These are phyloP conservation scores for Pseudevernia furfuracea DNA, from an alignment of 495 filamentous ascomycete genomes.

Conservation along the genomic window DNA sequence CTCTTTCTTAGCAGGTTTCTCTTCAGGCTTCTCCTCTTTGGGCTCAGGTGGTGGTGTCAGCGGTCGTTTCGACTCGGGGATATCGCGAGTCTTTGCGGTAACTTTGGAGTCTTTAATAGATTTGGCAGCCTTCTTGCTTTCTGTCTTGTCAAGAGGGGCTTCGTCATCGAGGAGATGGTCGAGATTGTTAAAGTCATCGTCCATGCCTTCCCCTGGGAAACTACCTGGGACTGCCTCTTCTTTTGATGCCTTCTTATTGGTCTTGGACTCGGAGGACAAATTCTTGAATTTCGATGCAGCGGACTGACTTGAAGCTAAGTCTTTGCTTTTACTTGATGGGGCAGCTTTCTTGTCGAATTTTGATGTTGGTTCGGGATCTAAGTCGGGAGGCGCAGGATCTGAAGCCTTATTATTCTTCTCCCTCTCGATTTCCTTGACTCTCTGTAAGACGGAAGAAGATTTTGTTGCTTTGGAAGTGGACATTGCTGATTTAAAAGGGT, in stretches of 20 bases:
- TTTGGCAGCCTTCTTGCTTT: conserved; percentile 31
- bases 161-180: conserved; percentile 27
- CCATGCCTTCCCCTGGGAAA: conserved; percentile 32
- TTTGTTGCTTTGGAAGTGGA: conserved; percentile 34
- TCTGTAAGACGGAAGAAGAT: conserved; percentile 42
- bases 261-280: conserved; percentile 23
- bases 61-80: conserved; percentile 32
- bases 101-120: conserved; percentile 23
- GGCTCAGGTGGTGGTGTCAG: conserved; percentile 50
- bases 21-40: conserved; percentile 37
- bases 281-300: conserved; percentile 23
- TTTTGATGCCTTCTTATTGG: conserved; percentile 27
- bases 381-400: conserved; percentile 23
- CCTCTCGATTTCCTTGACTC: conserved; percentile 42
- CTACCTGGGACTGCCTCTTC: conserved; percentile 40
- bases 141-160: conserved; percentile 27
- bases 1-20: conserved; percentile 49
- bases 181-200: conserved; percentile 24
- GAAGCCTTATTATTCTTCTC: conserved; percentile 28
- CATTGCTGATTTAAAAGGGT: conserved; percentile 35
- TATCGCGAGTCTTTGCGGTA: conserved; percentile 20
- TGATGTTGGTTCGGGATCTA: conserved; percentile 15
- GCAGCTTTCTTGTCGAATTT: conserved; percentile 21
- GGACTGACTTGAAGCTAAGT: conserved; percentile 20
- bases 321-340: conserved; percentile 23